Base-by-base conservation (phyloP, 345 rosid genomes). In the Stellera chamaejasme region DNA sequence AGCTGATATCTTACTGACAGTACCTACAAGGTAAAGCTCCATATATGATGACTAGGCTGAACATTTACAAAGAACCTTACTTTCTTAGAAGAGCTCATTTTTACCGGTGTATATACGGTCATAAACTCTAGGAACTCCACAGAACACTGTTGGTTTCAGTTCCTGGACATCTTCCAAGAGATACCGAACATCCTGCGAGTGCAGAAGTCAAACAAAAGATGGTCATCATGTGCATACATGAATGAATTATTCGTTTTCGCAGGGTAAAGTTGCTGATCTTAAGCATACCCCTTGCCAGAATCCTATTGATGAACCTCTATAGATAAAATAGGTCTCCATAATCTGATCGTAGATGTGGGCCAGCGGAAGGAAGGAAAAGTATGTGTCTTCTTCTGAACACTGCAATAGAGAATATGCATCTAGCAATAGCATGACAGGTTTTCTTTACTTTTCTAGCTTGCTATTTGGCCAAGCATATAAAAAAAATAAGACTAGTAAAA, bases 271-370 rank as follows among this genome's bases (percentile, higher is more conserved):
- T 32, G 9, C 32, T 3, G 11, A 49, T 67, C 45, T 51, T 42
- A 32, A 66, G 49, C 77, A 53, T 87, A 89, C 96, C 61, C 96
- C 96, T 66, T 59, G 79, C 97, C 99, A 93, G 52, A 82, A 93
- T 66, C 99, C 97, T 55, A 93, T 78, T 2, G 91, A 79, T 25
- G 95, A 82, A 53, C 96, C 92, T 66, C 66, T 71, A 61, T 82
- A 75, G 60, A 89, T 70, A 78, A 89, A 93, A 60, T 81, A 90
- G 26, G 77, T 79, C 70, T 83, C 94, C 69, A 93, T 73, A 45
- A 79, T 74, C 77, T 87, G 96, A 77, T 87, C 99, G 53, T 89
- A 93, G 15, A 85, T 69, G 69, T 87, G 97, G 43, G 99, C 99
- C 75, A 89, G 69, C 52, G 96, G 97, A 39, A 93, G 89, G 85